Base-by-base conservation (phyloP, 1,139 yeast species). In the Scheffersomyces insectosa region DNA sequence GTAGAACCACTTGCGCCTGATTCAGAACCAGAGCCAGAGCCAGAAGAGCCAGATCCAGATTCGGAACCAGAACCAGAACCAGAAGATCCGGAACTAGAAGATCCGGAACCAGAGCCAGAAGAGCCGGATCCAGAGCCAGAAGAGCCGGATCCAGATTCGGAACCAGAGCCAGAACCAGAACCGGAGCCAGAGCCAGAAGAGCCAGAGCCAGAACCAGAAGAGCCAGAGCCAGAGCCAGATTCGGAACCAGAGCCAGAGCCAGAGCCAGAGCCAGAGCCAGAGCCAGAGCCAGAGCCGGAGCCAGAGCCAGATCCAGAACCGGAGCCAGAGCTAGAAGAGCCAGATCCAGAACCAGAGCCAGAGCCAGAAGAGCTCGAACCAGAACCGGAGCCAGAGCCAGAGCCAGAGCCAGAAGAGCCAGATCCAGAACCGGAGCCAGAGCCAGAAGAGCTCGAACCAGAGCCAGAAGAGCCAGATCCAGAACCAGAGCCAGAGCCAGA, bases 261-360 rank as follows among this genome's bases (percentile, higher is more conserved):
- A 35, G 45, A 28, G 10, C 34, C 25, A 3, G 49, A 42, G 9
- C 50, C 43, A 8, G 45, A 52, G 3, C 55, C 56, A 33, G 39
- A 55, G 5, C 56, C 57, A 34, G 47, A 50, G 4, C 51, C 59
- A 34, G 42, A 41, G 12, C 52, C 60, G 15, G 38, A 28, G 15
- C 9, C 31, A 28, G 31, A 28, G 10, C 31, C 31, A 28, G 31
- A 5, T 5, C 9, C 31, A 28, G 31, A 28, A 4, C 32, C 32
- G 20, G 37, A 27, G 13, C 48, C 42, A 6, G 43, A 50, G 9
- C 41, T 54, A n/a, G n/a, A n/a, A 31, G 42, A 36, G 27, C 33
- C 40, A 27, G 41, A 33, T 1, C 39, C 40, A 38, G 15, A n/a
- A n/a, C n/a, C n/a, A n/a, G n/a, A n/a, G n/a, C n/a, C n/a, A n/a